Percentiles rank a stretch among this genome's conserved stretches.
These are phyloP conservation scores for Tarenaya hassleriana DNA, from an alignment of 345 rosid genomes.

Conservation along the genomic window DNA sequence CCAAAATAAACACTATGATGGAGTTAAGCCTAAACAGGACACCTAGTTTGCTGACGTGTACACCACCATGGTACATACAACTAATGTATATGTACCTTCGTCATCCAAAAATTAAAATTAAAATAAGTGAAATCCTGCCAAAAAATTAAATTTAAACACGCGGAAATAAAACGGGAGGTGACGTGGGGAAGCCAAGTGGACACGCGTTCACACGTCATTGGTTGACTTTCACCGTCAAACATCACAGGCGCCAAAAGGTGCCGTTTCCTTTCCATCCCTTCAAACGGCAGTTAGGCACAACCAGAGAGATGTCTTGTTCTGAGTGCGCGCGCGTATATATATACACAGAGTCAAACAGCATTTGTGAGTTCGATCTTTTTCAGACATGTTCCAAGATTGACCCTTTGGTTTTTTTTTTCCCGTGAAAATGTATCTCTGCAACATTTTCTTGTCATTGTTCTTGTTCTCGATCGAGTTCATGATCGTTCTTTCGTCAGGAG, in stretches of 20 bases:
- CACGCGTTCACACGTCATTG: constrained; percentile 25
- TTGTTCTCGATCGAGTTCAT: constrained; percentile 25
- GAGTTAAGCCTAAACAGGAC: constrained; percentile 33
- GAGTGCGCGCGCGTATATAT: neutral
- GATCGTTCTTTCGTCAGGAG: constrained; percentile 27
- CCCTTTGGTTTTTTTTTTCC: constrained; percentile 14
- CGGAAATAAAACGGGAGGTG: neutral
- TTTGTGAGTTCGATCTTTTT: neutral
- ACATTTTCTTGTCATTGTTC: constrained; percentile 27
- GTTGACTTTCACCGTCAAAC: constrained; percentile 34
- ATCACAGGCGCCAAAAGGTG: constrained; percentile 43
- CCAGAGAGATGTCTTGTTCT: constrained; percentile 5
- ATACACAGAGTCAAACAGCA: constrained; percentile 25
- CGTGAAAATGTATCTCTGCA: constrained; percentile 36
- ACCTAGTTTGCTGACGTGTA: constrained; percentile 28
- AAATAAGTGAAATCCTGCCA: neutral
- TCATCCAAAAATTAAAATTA: constrained; percentile 2
- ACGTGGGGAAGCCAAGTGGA: constrained; percentile 16
- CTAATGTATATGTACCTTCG: neutral
- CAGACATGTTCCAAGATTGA: neutral
- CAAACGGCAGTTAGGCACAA: constrained; percentile 59
- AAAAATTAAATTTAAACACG: neutral
- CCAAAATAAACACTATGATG: constrained; percentile 20
- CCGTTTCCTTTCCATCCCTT: constrained; percentile 22
- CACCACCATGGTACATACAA: constrained; percentile 19